Base-by-base conservation (phyloP, 179 eudicot species). In the Nepenthes alata region DNA sequence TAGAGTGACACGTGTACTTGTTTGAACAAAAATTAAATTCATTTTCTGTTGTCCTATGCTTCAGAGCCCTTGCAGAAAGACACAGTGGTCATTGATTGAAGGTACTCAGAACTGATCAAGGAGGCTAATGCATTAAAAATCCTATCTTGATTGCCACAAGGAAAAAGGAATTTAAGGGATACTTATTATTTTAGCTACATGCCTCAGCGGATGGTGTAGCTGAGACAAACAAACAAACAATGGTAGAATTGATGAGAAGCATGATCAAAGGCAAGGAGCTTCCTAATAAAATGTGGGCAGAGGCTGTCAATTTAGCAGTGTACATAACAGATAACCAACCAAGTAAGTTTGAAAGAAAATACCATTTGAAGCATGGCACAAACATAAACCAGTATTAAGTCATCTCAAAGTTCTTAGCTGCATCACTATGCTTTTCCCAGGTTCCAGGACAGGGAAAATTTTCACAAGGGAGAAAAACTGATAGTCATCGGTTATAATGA, bases 151-250 rank as follows among this genome's bases (percentile, higher is more conserved):
- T 3, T 68, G 11, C 34, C 59, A 51, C 3, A 53, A 41, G 34
- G 11, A 10, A 0, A 7, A 57, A 0, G 51, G 62, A 0, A 69
- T 56, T 2, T 39, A 53, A 58, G 11, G 37, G 13, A 53, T 70
- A 35, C 59, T 69, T 4, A 62, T 67, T 11, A 59, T 60, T 0
- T 60, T 0, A 14, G 37, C 5, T 47, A 35, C 16, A 69, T 65
- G 5, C 75, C 64, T 2, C 71, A 69, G 58, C 72, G 52, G 72
- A 72, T 57, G 71, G 76, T 37, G 71, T 72, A 1, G 62, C 51
- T 0, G 71, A 72, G 54, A 52, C 62, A 13, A 69, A 50, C 38
- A 73, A 70, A 8, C 53, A 58, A 50, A 72, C 63, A 41, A 59
- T 65, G 35, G 58, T 50, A 0, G 77, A 72, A 49, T 69, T 77